Conservation (phyloP, 1,284 basidiomycete genomes). For the Cryptococcus neoformans region DNA sequence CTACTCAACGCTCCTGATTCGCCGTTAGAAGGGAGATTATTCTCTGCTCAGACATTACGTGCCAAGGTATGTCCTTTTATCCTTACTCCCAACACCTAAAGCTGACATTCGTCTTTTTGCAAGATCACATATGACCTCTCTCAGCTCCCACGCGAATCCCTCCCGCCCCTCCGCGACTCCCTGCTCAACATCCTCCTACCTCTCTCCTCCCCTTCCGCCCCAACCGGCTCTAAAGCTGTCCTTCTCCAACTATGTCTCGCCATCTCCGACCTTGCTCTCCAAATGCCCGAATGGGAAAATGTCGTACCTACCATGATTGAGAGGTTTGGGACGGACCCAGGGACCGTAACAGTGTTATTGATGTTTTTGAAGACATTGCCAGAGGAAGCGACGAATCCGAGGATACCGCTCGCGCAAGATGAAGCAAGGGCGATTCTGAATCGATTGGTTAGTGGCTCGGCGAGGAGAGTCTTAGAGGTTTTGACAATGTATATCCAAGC, state of each 20-base stretch:
- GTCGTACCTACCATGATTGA: slow-evolving; percentile 80
- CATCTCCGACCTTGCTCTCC: slow-evolving; percentile 84
- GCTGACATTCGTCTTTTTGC: slow-evolving; percentile 2
- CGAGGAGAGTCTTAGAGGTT: slow-evolving; percentile 69
- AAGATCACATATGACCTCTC: slow-evolving; percentile 95
- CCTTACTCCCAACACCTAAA: not conserved
- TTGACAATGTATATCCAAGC: slow-evolving; percentile 89
- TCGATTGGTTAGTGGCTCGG: slow-evolving; percentile 68
- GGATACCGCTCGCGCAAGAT: slow-evolving; percentile 86
- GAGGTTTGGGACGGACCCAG: slow-evolving; percentile 77
- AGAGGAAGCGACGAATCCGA: slow-evolving; percentile 83
- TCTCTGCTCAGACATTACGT: slow-evolving; percentile 95
- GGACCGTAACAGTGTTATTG: slow-evolving; percentile 76
- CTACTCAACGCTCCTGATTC: slow-evolving; percentile 78
- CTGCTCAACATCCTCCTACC: slow-evolving; percentile 71
- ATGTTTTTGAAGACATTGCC: slow-evolving; percentile 90
- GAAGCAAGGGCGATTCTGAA: slow-evolving; percentile 68
- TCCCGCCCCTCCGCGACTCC: slow-evolving; percentile 80
- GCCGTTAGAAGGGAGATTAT: slow-evolving; percentile 78
- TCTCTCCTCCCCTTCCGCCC: slow-evolving; percentile 53
- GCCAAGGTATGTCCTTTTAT: slow-evolving; percentile 66
- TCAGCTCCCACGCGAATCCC: slow-evolving; percentile 72
- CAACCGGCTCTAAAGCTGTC: slow-evolving; percentile 76
- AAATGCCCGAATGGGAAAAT: slow-evolving; percentile 82
- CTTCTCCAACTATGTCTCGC: slow-evolving; percentile 88